Conservation (phyloP, 768 basidiomycete genomes). For the Boletus speciosus region DNA sequence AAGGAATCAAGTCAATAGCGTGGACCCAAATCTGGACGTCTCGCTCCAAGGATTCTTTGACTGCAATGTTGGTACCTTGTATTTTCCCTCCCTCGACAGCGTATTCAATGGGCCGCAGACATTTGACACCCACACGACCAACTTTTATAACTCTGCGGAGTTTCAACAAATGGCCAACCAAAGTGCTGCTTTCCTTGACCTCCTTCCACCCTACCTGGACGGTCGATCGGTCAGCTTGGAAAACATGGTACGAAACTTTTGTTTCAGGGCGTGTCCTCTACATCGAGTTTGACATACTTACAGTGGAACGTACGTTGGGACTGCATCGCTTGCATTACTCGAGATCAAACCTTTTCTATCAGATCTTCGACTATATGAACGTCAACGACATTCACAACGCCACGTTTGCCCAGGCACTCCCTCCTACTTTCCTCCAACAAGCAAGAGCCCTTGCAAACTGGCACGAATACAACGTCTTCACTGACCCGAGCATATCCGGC, state of each 20-base stretch:
- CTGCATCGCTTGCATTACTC: neutral
- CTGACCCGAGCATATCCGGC: constrained; percentile 44
- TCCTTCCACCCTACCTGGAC: constrained; percentile 50
- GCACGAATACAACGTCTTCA: constrained; percentile 72
- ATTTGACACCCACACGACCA: constrained; percentile 43
- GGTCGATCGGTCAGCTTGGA: constrained; percentile 48
- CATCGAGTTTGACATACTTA: constrained; percentile 4
- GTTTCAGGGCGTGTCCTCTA: neutral
- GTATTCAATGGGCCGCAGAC: constrained; percentile 33
- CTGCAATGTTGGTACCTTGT: constrained; percentile 44
- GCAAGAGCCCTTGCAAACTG: constrained; percentile 64
- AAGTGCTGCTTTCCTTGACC: constrained; percentile 45
- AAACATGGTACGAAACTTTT: constrained; percentile 49
- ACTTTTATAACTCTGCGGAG: constrained; percentile 51
- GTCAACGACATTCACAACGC: constrained; percentile 66
- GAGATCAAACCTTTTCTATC: neutral
- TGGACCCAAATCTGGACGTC: constrained; percentile 58
- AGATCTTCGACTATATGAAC: constrained; percentile 75
- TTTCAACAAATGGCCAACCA: constrained; percentile 47
- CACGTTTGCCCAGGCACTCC: constrained; percentile 46
- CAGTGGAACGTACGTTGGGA: constrained; percentile 45
- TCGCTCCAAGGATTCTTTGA: constrained; percentile 65
- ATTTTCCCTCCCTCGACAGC: neutral
- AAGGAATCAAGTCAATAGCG: constrained; percentile 49
- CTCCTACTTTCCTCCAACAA: constrained; percentile 48